Conservation (phyloP, 345 rosid genomes). For the Erodium maritimum region DNA sequence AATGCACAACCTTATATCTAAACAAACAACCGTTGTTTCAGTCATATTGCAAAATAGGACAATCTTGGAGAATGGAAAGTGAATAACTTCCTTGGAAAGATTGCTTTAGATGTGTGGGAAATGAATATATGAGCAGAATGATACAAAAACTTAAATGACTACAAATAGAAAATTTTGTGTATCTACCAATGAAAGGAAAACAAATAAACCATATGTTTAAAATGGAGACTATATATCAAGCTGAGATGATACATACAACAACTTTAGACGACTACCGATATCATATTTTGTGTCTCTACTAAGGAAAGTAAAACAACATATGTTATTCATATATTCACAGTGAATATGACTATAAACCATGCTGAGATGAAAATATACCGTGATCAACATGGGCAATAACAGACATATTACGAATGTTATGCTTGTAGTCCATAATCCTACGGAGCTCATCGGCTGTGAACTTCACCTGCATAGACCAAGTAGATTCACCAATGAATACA, state of each 20-base stretch:
- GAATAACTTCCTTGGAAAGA: neutral
- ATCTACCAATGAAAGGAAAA: too few species aligned
- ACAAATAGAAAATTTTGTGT: too few species aligned
- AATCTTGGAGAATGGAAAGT: neutral
- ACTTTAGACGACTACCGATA: too few species aligned
- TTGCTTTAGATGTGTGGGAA: too few species aligned
- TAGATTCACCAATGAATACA: neutral
- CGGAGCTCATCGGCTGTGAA: conserved; percentile 61
- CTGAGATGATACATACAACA: too few species aligned
- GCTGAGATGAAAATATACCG: conserved; percentile 15
- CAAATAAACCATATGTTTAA: too few species aligned
- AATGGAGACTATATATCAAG: too few species aligned
- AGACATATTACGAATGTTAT: conserved; percentile 65
- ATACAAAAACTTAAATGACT: too few species aligned
- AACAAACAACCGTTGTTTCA: too few species aligned
- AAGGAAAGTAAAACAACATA: neutral
- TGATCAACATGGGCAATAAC: conserved; percentile 76
- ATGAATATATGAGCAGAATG: too few species aligned
- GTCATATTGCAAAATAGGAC: too few species aligned
- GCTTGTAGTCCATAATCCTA: conserved; percentile 50
- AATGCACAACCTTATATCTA: neutral
- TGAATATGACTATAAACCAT: neutral
- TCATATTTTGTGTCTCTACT: too few species aligned
- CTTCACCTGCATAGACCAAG: conserved; percentile 33
- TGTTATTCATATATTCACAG: neutral